These are phyloP conservation scores for Oryza longistaminata DNA, from an alignment of 176 grass and related monocot genomes.

Conservation along the genomic window DNA sequence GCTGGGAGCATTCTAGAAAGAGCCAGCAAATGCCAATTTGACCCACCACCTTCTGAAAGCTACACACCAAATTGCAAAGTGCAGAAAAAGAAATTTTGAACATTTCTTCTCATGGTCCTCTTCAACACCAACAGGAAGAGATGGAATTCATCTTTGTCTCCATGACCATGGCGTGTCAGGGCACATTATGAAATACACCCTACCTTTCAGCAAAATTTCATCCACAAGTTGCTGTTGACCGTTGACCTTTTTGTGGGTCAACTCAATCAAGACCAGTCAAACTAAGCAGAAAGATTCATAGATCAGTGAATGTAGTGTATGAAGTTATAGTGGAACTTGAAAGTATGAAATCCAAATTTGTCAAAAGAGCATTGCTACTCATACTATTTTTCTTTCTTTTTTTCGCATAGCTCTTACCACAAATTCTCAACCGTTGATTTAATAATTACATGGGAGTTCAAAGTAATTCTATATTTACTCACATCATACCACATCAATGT, in stretches of 20 bases:
- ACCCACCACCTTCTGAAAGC: background rate
- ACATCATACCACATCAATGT: too few species aligned
- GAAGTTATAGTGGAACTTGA: background rate
- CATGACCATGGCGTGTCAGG: background rate
- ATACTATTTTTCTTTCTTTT: too few species aligned
- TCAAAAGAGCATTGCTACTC: too few species aligned
- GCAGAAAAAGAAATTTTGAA: background rate
- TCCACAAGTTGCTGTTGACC: background rate
- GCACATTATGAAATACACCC: background rate
- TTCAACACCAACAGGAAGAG: background rate
- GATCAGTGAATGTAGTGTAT: background rate
- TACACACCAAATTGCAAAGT: background rate
- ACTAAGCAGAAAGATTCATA: background rate
- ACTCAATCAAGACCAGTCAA: background rate
- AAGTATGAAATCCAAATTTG: background rate
- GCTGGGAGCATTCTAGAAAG: conserved; percentile 1
- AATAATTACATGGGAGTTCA: too few species aligned
- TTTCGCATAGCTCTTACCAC: too few species aligned
- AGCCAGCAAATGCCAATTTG: background rate
- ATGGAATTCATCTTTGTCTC: background rate
- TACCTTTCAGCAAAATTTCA: background rate
- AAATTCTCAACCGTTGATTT: too few species aligned
- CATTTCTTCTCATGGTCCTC: background rate
- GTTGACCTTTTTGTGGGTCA: background rate
- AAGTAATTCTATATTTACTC: too few species aligned